These are phyloP conservation scores for Colletotrichum liaoningense DNA, from an alignment of 2,329 filamentous ascomycete species.

Conservation along the genomic window DNA sequence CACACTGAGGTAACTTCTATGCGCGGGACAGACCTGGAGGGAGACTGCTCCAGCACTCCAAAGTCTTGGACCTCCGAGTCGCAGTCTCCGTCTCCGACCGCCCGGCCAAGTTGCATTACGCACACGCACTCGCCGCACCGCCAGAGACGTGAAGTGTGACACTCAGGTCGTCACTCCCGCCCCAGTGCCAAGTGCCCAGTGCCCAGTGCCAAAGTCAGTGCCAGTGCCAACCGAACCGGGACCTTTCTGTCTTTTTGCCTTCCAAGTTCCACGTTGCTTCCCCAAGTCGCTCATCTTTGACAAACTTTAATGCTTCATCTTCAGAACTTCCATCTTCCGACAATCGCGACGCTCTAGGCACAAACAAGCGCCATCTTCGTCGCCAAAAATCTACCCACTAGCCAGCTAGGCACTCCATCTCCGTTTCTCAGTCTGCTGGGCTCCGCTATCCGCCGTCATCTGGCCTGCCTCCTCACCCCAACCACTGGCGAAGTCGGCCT, in stretches of 20 bases:
- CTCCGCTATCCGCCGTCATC: not conserved
- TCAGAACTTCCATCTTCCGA: not conserved
- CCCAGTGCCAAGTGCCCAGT: not conserved
- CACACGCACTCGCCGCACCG: slow-evolving; percentile 22
- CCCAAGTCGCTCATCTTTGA: not conserved
- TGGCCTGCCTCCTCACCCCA: not conserved
- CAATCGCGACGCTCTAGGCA: not conserved
- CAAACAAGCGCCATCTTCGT: not conserved
- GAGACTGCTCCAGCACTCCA: not conserved
- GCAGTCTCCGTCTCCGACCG: slow-evolving; percentile 4
- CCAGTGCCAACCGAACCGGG: not conserved
- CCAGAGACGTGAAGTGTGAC: slow-evolving; percentile 6
- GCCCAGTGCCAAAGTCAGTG: not conserved
- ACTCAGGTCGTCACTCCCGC: not conserved
- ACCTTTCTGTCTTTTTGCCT: not conserved
- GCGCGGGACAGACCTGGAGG: not conserved
- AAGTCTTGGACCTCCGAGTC: not conserved
- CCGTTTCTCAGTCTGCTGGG: not conserved
- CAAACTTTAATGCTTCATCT: slow-evolving; percentile 6
- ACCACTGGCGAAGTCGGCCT: slow-evolving; percentile 1
- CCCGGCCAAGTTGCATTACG: slow-evolving; percentile 34
- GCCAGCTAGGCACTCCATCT: not conserved
- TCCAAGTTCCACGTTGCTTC: slow-evolving; percentile 4
- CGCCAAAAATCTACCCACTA: not conserved
- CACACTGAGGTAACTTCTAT: not conserved